Conservation (phyloP, 2,329 filamentous ascomycete species). For the Plectosphaerella sp. region DNA sequence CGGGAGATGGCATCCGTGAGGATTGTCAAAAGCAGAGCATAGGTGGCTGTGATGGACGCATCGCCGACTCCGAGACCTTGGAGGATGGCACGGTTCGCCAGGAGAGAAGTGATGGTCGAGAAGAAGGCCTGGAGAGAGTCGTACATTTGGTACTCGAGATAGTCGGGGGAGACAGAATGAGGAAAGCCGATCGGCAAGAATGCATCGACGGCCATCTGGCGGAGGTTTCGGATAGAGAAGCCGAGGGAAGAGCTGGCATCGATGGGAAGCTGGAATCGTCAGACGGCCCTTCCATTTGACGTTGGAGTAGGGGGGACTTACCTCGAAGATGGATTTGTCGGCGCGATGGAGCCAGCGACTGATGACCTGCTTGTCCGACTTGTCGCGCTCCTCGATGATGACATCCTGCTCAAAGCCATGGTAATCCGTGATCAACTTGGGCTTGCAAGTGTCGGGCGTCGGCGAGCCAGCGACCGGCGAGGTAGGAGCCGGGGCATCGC, state of each 20-base stretch:
- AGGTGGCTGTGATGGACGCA: slow-evolving; percentile 71
- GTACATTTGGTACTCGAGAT: slow-evolving; percentile 65
- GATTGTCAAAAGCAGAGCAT: slow-evolving; percentile 76
- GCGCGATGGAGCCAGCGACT: slow-evolving; percentile 5
- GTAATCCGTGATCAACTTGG: neutral
- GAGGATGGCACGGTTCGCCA: slow-evolving; percentile 79
- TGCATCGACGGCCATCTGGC: slow-evolving; percentile 50
- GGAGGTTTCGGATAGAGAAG: neutral
- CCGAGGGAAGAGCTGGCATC: slow-evolving; percentile 9
- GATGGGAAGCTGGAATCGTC: neutral
- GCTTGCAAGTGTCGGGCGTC: neutral
- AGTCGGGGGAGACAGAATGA: slow-evolving; percentile 79
- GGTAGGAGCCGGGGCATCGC: too few relatives aligned
- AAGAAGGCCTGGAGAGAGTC: slow-evolving; percentile 84
- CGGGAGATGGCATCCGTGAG: slow-evolving; percentile 78
- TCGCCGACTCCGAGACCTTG: slow-evolving; percentile 80
- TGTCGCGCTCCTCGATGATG: slow-evolving; percentile 6
- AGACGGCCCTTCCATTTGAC: neutral
- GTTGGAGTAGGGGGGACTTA: neutral
- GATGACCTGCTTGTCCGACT: slow-evolving; percentile 1
- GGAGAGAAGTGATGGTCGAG: slow-evolving; percentile 72
- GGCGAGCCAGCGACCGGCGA: neutral
- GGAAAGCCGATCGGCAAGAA: slow-evolving; percentile 89
- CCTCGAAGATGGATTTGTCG: slow-evolving; percentile 1
- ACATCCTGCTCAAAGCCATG: neutral